Evolutionary conservation across 257 asterid species (phyloP).

Genomic region (Dorcoceras hygrometricum): DNA sequence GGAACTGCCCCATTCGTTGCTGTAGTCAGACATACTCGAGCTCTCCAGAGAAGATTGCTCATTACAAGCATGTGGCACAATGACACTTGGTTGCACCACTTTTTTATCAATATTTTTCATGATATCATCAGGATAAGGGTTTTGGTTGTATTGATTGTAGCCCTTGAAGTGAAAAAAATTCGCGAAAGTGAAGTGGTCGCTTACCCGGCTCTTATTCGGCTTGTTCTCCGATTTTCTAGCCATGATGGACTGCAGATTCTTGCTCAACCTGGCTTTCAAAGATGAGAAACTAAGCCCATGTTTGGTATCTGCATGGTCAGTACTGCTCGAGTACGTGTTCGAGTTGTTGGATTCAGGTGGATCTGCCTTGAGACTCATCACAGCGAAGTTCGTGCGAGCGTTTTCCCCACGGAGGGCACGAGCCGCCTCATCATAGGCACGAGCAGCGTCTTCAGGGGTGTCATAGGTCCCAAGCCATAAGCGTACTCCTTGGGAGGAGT

Average conservation of each 20-base stretch:
- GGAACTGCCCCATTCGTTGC: constrained; percentile 57
- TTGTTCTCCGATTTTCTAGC: constrained; percentile 66
- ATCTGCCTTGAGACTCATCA: constrained; percentile 16
- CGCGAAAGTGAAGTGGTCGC: constrained; percentile 88
- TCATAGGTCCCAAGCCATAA: constrained; percentile 92
- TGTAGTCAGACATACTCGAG: constrained; percentile 48
- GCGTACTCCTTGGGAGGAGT: constrained; percentile 73
- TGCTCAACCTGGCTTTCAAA: constrained; percentile 69
- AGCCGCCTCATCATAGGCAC: constrained; percentile 85
- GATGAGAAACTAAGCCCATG: constrained; percentile 72
- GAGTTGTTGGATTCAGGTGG: constrained; percentile 5
- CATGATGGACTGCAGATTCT: constrained; percentile 72
- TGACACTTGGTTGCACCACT: constrained; percentile 73
- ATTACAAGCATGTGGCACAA: constrained; percentile 52
- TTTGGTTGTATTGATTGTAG: constrained; percentile 40
- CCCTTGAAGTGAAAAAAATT: constrained; percentile 69
- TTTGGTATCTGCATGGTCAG: constrained; percentile 33
- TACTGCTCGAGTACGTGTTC: constrained; percentile 6
- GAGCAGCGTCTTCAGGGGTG: constrained; percentile 87
- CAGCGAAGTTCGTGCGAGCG: constrained; percentile 71
- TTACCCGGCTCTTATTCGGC: constrained; percentile 62
- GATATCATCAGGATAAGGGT: constrained; percentile 35
- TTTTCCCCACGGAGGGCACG: constrained; percentile 83
- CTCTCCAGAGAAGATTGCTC: constrained; percentile 48
- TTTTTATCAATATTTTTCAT: constrained; percentile 51